Conservation (phyloP, 1,139 yeast genomes). For the Blastobotrys buckinghamii region DNA sequence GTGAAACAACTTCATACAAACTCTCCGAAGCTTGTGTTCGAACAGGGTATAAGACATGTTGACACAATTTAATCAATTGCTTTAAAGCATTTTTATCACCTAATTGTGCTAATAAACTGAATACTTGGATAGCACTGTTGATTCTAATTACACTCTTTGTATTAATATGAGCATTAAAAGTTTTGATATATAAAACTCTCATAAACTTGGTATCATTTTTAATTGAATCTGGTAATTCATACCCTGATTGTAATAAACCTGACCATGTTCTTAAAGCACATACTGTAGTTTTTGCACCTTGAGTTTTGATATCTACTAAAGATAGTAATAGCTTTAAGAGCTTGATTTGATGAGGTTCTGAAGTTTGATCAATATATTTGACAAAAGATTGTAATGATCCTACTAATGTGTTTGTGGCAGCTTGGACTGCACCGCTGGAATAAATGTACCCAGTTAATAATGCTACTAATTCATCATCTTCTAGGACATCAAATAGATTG, state of each 20-base stretch:
- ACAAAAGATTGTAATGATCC: slow-evolving; percentile 43
- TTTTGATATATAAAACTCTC: slow-evolving; percentile 15
- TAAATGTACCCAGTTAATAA: slow-evolving; percentile 55
- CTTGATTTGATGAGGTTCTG: slow-evolving; percentile 1
- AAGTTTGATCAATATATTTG: slow-evolving; percentile 25
- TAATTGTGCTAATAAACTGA: slow-evolving; percentile 19
- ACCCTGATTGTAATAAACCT: slow-evolving; percentile 20
- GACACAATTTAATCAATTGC: slow-evolving; percentile 21
- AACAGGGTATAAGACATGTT: slow-evolving; percentile 19
- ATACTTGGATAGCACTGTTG: slow-evolving; percentile 16
- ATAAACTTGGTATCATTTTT: neutral
- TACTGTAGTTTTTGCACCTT: slow-evolving; percentile 13
- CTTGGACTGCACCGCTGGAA: slow-evolving; percentile 54
- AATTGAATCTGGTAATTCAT: slow-evolving; percentile 4
- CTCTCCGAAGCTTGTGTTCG: slow-evolving; percentile 26
- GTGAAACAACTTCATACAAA: slow-evolving; percentile 12
- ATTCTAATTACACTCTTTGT: slow-evolving; percentile 18
- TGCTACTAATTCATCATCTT: slow-evolving; percentile 23
- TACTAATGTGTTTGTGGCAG: slow-evolving; percentile 45
- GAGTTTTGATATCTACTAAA: slow-evolving; percentile 14
- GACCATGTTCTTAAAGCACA: slow-evolving; percentile 15
- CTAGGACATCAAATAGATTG: slow-evolving; percentile 16
- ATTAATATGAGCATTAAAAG: slow-evolving; percentile 23
- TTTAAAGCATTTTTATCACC: slow-evolving; percentile 15
- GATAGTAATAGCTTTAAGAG: slow-evolving; percentile 11